These are phyloP conservation scores for Sideroxylon spinosum DNA, from an alignment of 179 eudicot species.

Conservation along the genomic window DNA sequence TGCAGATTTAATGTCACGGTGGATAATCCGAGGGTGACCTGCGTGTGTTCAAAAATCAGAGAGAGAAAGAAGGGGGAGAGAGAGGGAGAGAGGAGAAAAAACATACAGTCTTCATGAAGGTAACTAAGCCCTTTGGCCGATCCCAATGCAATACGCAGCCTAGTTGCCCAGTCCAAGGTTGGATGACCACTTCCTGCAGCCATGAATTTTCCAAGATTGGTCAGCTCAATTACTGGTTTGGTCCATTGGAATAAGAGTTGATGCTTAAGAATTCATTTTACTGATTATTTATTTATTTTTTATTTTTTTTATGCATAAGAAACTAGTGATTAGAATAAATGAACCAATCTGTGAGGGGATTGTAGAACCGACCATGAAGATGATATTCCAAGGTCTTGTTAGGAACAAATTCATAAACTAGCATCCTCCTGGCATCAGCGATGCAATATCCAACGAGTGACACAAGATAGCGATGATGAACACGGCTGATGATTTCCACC, in stretches of 20 bases:
- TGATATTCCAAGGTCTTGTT: constrained; percentile 76
- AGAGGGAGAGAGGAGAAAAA: not conserved
- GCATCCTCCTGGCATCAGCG: constrained; percentile 63
- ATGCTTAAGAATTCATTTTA: no score
- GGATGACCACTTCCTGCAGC: constrained; percentile 52
- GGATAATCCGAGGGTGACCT: constrained; percentile 94
- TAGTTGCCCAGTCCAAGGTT: constrained; percentile 59
- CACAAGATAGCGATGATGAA: constrained; percentile 91
- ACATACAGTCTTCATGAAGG: constrained; percentile 91
- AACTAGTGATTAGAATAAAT: no score
- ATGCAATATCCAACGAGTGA: constrained; percentile 91
- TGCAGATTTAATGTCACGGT: constrained; percentile 96
- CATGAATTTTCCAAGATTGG: no score
- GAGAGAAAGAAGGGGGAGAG: not conserved
- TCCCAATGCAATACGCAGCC: constrained; percentile 84
- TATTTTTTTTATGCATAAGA: no score
- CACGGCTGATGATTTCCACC: constrained; percentile 92
- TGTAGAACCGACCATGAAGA: constrained; percentile 60
- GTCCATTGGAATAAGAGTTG: no score
- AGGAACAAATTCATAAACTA: constrained; percentile 88
- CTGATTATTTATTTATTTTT: no score
- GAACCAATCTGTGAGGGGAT: no score
- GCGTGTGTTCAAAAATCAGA: constrained; percentile 8
- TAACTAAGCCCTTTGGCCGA: constrained; percentile 91
- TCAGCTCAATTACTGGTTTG: no score